phyloP scores from a whole-genome alignment of 2,329 filamentous ascomycete genomes.

The Clathrospora elynae region DNA sequence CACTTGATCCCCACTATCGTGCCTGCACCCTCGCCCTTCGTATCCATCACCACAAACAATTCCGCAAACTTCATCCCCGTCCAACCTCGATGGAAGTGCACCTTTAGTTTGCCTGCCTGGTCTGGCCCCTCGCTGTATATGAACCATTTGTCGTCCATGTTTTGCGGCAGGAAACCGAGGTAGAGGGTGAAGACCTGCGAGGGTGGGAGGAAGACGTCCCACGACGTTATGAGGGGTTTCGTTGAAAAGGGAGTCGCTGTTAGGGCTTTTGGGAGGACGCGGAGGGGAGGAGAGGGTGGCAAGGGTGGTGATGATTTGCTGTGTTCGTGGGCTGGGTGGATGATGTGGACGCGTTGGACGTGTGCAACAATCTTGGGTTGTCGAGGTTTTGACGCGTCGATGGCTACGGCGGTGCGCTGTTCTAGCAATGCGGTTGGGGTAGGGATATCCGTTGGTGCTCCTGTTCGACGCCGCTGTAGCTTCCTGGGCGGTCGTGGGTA shows the following conservation, averaged over 20 bases:
- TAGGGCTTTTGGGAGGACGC: conserved; percentile 22
- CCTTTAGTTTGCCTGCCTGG: conserved; percentile 40
- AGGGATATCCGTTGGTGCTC: conserved; percentile 5
- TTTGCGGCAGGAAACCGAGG: conserved; percentile 32
- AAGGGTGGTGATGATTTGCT: conserved; percentile 3
- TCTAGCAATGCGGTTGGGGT: conserved; percentile 18
- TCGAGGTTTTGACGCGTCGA: conserved; percentile 5
- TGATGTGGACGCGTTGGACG: conserved; percentile 13
- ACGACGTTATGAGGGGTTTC: conserved; percentile 27
- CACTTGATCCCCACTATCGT: conserved; percentile 46
- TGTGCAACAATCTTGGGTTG: conserved; percentile 10
- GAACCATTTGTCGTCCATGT: conserved; percentile 41
- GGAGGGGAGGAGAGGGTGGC: conserved; percentile 9
- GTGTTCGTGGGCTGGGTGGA: conserved; percentile 2
- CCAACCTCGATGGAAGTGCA: conserved; percentile 43
- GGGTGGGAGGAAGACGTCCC: conserved; percentile 43
- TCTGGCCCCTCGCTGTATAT: conserved; percentile 44
- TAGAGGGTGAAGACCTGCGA: conserved; percentile 38
- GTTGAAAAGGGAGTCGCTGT: conserved; percentile 27
- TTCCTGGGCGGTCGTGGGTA: conserved; percentile 6
- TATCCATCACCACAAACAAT: conserved; percentile 43
- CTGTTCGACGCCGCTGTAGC: conserved; percentile 12
- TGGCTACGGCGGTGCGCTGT: conserved; percentile 6
- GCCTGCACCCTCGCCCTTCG: conserved; percentile 42
- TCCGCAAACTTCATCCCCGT: conserved; percentile 43